Base-by-base conservation (phyloP, 805 yeast species). In the Metschnikowia proteae region DNA sequence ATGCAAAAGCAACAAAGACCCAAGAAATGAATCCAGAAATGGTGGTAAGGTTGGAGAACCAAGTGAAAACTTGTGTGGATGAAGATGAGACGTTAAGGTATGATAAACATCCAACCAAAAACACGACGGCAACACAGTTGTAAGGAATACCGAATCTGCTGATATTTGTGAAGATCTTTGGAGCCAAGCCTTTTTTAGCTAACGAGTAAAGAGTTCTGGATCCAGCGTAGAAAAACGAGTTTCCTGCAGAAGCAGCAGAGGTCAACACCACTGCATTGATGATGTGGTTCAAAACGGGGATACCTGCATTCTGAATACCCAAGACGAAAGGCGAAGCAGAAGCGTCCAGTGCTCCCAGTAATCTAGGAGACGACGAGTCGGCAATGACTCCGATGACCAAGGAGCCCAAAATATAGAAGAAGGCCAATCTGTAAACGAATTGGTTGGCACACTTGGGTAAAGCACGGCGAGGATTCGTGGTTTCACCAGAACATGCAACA, bases 241-340 rank as follows among this genome's bases (percentile, higher is more conserved):
- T 57, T 8, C 60, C 60, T 4, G 56, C 72, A 5, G 74, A 69
- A 22, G 73, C 68, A 9, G 85, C 86, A 39, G 86, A 81, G 4
- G 88, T 74, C 47, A 89, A 73, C 47, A 89, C 75, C 29, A 88
- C 79, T 1, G 81, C 95, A 65, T 90, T 90, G 49, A 90, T 89
- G 51, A 89, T 75, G 60, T 84, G 80, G 30, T 95, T 95, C 42
- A 88, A 71, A 0, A 78, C 83, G 31, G 71, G 78, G 46, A 89
- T 84, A 1, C 80, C 77, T 59, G 88, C 68, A 47, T 74, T 75
- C 66, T 75, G 76, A 89, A 89, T 88, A 2, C 92, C 92, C 58
- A 89, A 80, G 45, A 87, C 94, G 59, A 84, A 88, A 0, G 96
- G 94, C 17, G 85, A 81, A 13, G 84, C 82, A 29, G 90, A 82